Evolutionary conservation across 495 filamentous ascomycete species (phyloP).

Genomic region (Platismatia glauca): DNA sequence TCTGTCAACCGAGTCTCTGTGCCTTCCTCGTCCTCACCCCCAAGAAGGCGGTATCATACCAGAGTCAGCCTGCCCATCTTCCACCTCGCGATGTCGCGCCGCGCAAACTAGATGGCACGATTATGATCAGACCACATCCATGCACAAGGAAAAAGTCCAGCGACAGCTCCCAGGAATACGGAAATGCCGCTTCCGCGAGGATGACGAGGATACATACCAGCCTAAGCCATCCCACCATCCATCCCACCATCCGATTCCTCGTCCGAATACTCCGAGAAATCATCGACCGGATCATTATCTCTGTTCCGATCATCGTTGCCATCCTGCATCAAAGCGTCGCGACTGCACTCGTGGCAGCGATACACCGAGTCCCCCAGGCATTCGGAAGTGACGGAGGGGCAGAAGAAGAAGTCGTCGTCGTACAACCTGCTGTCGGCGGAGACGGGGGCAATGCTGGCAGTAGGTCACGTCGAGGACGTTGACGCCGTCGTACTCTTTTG

Average conservation of each 20-base stretch:
- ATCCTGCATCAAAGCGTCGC: neutral
- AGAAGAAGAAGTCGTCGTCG: neutral
- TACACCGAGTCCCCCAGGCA: neutral
- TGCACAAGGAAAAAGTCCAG: too few relatives aligned
- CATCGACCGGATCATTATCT: neutral
- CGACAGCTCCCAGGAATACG: too few relatives aligned
- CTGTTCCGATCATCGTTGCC: neutral
- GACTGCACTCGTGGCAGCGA: neutral
- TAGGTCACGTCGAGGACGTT: neutral
- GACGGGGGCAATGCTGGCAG: neutral
- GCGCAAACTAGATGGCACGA: too few relatives aligned
- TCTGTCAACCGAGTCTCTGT: too few relatives aligned
- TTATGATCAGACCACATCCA: too few relatives aligned
- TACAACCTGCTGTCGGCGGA: neutral
- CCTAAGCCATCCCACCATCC: too few relatives aligned
- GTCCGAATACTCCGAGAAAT: neutral
- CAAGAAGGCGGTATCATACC: too few relatives aligned
- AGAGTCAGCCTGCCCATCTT: too few relatives aligned
- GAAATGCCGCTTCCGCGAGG: too few relatives aligned
- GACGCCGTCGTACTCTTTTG: neutral
- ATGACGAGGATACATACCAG: too few relatives aligned
- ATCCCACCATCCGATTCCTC: neutral
- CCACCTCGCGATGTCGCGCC: too few relatives aligned
- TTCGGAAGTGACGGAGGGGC: neutral
- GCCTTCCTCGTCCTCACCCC: too few relatives aligned